Conservation (phyloP, 2,329 filamentous ascomycete species). For the Fusarium virguliforme region DNA sequence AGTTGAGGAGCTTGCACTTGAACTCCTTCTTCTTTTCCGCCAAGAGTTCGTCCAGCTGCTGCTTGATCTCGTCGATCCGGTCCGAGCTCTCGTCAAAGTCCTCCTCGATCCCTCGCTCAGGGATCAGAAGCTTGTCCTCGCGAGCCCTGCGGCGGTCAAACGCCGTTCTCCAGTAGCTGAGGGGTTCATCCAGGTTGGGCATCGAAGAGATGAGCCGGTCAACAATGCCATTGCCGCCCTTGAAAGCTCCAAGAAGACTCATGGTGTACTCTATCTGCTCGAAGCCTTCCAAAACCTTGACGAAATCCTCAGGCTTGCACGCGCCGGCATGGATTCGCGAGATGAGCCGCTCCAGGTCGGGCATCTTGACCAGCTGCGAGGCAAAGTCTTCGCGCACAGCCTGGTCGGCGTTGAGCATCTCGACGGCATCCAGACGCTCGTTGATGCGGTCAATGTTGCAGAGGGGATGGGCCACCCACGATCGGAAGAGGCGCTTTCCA, state of each 20-base stretch:
- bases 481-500: constrained; percentile 93
- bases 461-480: constrained; percentile 97
- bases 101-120: constrained; percentile 88
- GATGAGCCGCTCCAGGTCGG: constrained; percentile 93
- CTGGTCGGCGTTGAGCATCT: constrained; percentile 88
- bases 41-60: constrained; percentile 79
- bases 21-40: constrained; percentile 80
- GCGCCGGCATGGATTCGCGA: constrained; percentile 93
- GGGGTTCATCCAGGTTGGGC: constrained; percentile 83
- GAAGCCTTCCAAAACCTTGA: constrained; percentile 93
- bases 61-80: constrained; percentile 81
- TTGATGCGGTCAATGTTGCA: constrained; percentile 92
- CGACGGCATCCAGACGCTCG: constrained; percentile 92
- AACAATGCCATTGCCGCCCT: constrained; percentile 85
- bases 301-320: constrained; percentile 93
- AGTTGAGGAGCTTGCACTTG: constrained; percentile 81
- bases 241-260: constrained; percentile 80
- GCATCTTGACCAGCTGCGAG: constrained; percentile 89
- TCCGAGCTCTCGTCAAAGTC: constrained; percentile 91
- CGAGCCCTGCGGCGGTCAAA: constrained; percentile 88
- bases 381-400: constrained; percentile 89
- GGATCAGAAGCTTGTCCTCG: constrained; percentile 86
- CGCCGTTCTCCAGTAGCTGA: constrained; percentile 91
- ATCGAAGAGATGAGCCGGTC: constrained; percentile 87
- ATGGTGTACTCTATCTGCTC: constrained; percentile 98